phyloP scores from a whole-genome alignment of 441 rosid species.

The Capsella rubella region DNA sequence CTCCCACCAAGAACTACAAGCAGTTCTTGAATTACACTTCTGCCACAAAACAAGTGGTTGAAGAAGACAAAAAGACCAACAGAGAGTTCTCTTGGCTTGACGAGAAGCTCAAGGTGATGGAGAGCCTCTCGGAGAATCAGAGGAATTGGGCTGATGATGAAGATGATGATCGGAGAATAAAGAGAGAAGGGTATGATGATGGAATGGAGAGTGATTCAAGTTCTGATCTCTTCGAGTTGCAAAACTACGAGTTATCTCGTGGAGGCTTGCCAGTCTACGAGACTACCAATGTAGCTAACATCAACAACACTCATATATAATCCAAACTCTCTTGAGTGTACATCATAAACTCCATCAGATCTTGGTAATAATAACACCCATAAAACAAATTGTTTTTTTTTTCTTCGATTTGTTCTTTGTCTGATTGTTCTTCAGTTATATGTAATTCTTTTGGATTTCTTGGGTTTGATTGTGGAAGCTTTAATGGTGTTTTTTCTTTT shows the following conservation, averaged over 20 bases:
- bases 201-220: slow-evolving; percentile 93
- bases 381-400: slow-evolving; percentile 16
- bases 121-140: slow-evolving; percentile 47
- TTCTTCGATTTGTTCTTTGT: slow-evolving; percentile 32
- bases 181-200: slow-evolving; percentile 49
- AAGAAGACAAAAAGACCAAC: slow-evolving; percentile 44
- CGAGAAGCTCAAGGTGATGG: slow-evolving; percentile 53
- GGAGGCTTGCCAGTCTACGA: slow-evolving; percentile 90
- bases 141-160: slow-evolving; percentile 59
- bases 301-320: slow-evolving; percentile 54
- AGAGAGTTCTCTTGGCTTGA: slow-evolving; percentile 55
- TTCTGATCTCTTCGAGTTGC: slow-evolving; percentile 94
- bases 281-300: slow-evolving; percentile 77
- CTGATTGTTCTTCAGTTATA: slow-evolving; percentile 20
- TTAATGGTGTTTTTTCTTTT: not conserved
- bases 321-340: slow-evolving; percentile 14
- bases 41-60: slow-evolving; percentile 55
- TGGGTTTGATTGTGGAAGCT: slow-evolving; percentile 42
- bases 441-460: slow-evolving; percentile 24
- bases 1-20: slow-evolving; percentile 70
- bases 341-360: slow-evolving; percentile 24
- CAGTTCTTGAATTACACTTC: slow-evolving; percentile 56
- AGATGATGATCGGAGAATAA: slow-evolving; percentile 54
- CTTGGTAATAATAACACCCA: slow-evolving; percentile 31
- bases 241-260: slow-evolving; percentile 76